Evolutionary conservation across 2,329 filamentous ascomycete species (phyloP), one percentile per base, ranked within the genome.

Genomic region (Aurifilum marmelostoma): DNA sequence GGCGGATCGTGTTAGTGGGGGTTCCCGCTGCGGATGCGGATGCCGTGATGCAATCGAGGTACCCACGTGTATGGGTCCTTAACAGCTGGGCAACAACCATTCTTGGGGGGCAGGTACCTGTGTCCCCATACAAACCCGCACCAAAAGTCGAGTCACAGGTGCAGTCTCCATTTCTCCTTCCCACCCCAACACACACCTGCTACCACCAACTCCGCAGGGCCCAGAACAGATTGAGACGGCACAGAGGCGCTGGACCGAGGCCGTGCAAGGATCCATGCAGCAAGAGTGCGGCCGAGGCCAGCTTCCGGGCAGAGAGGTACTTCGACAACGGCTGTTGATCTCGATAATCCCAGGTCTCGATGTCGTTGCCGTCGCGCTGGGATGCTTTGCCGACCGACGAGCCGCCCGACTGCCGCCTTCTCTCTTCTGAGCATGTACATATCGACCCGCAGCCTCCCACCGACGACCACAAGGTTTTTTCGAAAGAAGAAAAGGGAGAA

Each of bases 1-100:
- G 56, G 37, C 39, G 37, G 63, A 43, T 65, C n/a, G n/a, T 58
- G 54, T 52, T 60, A 66, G 65, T 66, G 65, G 65, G 41, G 54
- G 54, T 50, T 66, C 54, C 65, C 54, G 65, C 54, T 2, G 37
- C 65, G 65, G 65, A 27, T n/a, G 56, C 21, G 29, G 37, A 4
- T 37, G 41, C 47, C 56, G 43, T 29, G 18, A 59, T 50, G 65
- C 56, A 61, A 27, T 16, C 8, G n/a, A n/a, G 29, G 63, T 65
- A 65, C 29, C 63, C 63, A 56, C 14, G 21, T 4, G 14, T 5
- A 50, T 56, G 32, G 50, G 21, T 11, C 34, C 32, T n/a, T 65
- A 65, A 65, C 63, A 65, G 29, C 43, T 34, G 21, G 43, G 52
- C 14, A 3, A 32, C 5, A 18, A 11, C 4, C 9, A 21, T 54